These are phyloP conservation scores for Mycena metata DNA, from an alignment of 768 basidiomycete species.

Conservation along the genomic window DNA sequence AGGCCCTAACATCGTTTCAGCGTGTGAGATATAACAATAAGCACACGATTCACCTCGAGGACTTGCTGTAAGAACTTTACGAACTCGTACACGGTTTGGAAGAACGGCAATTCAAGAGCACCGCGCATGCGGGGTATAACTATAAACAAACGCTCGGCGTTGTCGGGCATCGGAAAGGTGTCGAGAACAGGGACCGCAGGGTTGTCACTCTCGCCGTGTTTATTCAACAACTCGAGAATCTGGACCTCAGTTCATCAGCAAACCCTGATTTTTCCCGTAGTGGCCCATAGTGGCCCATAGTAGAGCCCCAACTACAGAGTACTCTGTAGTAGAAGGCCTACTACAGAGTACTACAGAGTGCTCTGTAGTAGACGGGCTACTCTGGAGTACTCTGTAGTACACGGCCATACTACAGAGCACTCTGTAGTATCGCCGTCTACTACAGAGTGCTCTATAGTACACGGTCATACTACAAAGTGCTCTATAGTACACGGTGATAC, in stretches of 20 bases:
- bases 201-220: background rate
- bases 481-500: no score
- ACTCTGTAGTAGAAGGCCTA: no score
- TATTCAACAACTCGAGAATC: background rate
- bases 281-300: no score
- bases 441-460: no score
- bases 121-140: slow-evolving; percentile 16
- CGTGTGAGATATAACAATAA: background rate
- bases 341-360: no score
- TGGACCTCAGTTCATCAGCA: background rate
- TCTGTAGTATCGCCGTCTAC: no score
- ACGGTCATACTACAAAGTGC: no score
- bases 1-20: background rate
- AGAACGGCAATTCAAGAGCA: background rate
- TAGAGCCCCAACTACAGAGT: no score
- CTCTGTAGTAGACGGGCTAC: no score
- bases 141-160: background rate
- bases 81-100: slow-evolving; percentile 2
- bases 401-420: no score
- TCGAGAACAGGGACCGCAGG: background rate
- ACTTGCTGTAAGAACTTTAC: slow-evolving; percentile 11
- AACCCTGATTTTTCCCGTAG: no score
- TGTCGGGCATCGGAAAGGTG: background rate
- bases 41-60: background rate
- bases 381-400: no score